Conservation (phyloP, 2,329 filamentous ascomycete genomes). For the Aotearoamyces nothofagi region DNA sequence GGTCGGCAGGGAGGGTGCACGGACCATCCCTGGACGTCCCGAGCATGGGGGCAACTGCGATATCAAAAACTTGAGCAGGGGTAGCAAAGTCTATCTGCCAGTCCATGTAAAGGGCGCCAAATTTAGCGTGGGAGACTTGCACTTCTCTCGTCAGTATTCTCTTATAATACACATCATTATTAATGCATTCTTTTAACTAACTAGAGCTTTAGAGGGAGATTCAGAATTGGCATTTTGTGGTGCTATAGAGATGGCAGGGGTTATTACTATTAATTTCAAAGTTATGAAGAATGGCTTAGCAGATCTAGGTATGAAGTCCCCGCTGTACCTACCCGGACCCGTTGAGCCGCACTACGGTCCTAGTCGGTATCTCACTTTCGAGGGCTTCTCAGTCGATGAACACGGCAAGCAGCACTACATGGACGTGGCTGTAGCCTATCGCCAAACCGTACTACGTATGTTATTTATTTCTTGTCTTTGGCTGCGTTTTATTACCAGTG, state of each 20-base stretch:
- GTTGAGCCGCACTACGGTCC: constrained; percentile 82
- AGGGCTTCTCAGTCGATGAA: constrained; percentile 83
- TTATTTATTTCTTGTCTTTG: constrained; percentile 2
- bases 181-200: no score
- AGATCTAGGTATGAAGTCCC: constrained; percentile 62
- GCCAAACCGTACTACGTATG: constrained; percentile 42
- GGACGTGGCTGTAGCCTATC: constrained; percentile 74
- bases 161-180: no score
- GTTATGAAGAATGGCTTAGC: constrained; percentile 71
- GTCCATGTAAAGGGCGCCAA: constrained; percentile 79
- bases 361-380: constrained; percentile 68
- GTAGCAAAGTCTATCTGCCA: constrained; percentile 72
- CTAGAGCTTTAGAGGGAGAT: constrained; percentile 47
- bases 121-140: constrained; percentile 78
- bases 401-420: constrained; percentile 80
- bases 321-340: constrained; percentile 74
- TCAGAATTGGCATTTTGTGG: constrained; percentile 83
- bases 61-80: constrained; percentile 72
- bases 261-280: constrained; percentile 81
- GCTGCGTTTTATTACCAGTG: no score
- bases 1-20: constrained; percentile 62
- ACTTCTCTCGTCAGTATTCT: constrained; percentile 48
- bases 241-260: constrained; percentile 86
- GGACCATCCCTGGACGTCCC: constrained; percentile 68
- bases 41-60: constrained; percentile 88